These are phyloP conservation scores for Gossypioides kirkii DNA, from an alignment of 345 rosid genomes.

Conservation along the genomic window DNA sequence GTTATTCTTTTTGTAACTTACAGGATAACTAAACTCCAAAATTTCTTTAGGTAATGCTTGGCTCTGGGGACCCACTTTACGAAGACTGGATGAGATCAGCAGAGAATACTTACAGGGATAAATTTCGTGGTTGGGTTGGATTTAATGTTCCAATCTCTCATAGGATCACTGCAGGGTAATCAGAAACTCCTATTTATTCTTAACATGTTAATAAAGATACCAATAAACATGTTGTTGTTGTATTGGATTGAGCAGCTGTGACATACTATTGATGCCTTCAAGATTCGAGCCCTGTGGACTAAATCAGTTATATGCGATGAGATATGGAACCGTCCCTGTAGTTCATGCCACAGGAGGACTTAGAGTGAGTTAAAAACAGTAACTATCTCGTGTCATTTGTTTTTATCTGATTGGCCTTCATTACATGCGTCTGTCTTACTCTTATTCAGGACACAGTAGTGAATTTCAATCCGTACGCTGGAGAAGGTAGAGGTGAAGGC, in stretches of 20 bases:
- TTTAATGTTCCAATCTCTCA: conserved; percentile 91
- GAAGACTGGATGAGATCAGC: conserved; percentile 87
- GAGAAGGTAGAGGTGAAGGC: conserved; percentile 66
- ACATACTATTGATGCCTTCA: conserved; percentile 95
- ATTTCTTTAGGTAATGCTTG: conserved; percentile 79
- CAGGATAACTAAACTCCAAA: conserved; percentile 10
- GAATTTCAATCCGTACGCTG: conserved; percentile 69
- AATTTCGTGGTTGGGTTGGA: conserved; percentile 97
- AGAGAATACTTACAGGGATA: conserved; percentile 60
- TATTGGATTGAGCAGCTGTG: conserved; percentile 58
- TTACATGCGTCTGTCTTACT: conserved; percentile 3
- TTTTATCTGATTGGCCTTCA: not conserved
- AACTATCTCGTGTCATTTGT: not conserved
- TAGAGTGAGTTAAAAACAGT: conserved; percentile 46
- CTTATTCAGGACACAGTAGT: conserved; percentile 78
- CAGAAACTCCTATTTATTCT: not conserved
- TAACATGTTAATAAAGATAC: not conserved
- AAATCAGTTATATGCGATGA: conserved; percentile 94
- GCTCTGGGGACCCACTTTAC: conserved; percentile 73
- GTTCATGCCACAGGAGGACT: conserved; percentile 97
- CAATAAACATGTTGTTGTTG: not conserved
- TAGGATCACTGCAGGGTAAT: conserved; percentile 92
- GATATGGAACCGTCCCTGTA: conserved; percentile 90
- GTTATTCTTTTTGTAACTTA: not conserved
- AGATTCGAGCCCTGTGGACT: conserved; percentile 97